A percentile compares a stretch with the other conserved stretches of the same genome.
phyloP scores from a whole-genome alignment of 1,284 basidiomycete genomes.

The Veloboletus limbatus region DNA sequence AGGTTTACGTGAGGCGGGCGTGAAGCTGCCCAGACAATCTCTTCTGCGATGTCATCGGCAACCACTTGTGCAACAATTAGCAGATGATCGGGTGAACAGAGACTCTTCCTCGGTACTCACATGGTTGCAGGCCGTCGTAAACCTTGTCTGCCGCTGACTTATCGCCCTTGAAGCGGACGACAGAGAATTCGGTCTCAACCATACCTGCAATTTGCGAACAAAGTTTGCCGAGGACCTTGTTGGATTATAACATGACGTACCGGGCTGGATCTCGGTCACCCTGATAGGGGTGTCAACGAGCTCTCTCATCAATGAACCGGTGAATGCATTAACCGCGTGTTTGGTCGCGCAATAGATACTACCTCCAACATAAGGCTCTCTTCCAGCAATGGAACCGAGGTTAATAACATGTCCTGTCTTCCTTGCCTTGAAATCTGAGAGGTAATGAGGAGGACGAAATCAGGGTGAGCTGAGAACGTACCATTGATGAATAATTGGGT shows the following conservation, averaged over 20 bases:
- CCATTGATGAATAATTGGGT: constrained; percentile 78
- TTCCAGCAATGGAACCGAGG: constrained; percentile 89
- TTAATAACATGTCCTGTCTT: constrained; percentile 93
- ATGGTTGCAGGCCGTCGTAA: constrained; percentile 82
- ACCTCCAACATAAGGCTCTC: constrained; percentile 89
- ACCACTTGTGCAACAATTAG: constrained; percentile 48
- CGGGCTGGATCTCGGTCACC: constrained; percentile 90
- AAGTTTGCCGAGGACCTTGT: constrained; percentile 1
- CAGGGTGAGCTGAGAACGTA: constrained; percentile 27
- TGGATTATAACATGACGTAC: constrained; percentile 37
- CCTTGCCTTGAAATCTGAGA: constrained; percentile 82
- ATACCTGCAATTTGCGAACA: constrained; percentile 49
- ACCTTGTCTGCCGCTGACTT: constrained; percentile 78
- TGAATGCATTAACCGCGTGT: constrained; percentile 89
- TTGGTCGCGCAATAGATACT: constrained; percentile 83
- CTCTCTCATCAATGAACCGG: constrained; percentile 79
- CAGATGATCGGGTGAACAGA: constrained; percentile 7
- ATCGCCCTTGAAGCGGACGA: constrained; percentile 87
- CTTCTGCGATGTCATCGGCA: constrained; percentile 88
- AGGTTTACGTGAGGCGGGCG: constrained; percentile 86
- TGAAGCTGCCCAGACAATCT: constrained; percentile 94
- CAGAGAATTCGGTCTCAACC: constrained; percentile 92
- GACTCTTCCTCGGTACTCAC: constrained; percentile 42
- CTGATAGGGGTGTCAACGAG: constrained; percentile 88
- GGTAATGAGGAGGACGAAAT: neutral